Evolutionary conservation across 208 protist genomes (phyloP), one percentile per base, ranked within the genome.

Genomic region (Leishmania amazonensis): DNA sequence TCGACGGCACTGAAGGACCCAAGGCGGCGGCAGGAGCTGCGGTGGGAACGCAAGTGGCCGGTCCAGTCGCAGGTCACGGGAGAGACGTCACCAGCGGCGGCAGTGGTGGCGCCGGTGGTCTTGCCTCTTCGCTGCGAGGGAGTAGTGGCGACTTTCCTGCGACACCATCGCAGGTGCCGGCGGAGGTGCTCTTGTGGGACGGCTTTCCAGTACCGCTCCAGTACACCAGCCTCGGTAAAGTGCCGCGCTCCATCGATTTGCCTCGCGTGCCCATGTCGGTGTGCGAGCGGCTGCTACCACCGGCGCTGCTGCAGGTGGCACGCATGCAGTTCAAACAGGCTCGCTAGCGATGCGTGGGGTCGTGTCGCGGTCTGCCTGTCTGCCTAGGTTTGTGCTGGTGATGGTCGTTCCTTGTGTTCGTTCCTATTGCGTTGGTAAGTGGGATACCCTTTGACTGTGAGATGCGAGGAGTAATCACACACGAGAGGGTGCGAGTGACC

Each of bases 271-370:
- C 83, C 73, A 86, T 86, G 78, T 68, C 53, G 51, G 86, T 93
- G 76, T 89, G 87, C 15, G 88, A 91, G 77, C 87, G 90, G 15
- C 81, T 93, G 81, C 38, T 91, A 31, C 86, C 85, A 15, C 88
- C 90, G 24, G 81, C 89, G 31, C 68, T 85, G 35, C 81, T 87
- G 76, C 76, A 87, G 49, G 86, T 86, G 19, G 81, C 81, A 24
- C 70, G 83, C 3, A 31, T 64, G 64, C 82, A 83, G 77, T 81
- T 79, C 53, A 84, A 77, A 75, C 53, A 65, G 35, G n/a, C 40
- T 68, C 78, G 74, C 40, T 83, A 68, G 79, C 49, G 54, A 54
- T 21, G 45, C 31, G 64, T 19, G 35, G 13, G 5, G 13, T 35
- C 13, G 9, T 53, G 9, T 53, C 13, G 40, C 17, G 42, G 8